phyloP scores from a whole-genome alignment of 1,284 basidiomycete genomes.

The Trametes versicolor region DNA sequence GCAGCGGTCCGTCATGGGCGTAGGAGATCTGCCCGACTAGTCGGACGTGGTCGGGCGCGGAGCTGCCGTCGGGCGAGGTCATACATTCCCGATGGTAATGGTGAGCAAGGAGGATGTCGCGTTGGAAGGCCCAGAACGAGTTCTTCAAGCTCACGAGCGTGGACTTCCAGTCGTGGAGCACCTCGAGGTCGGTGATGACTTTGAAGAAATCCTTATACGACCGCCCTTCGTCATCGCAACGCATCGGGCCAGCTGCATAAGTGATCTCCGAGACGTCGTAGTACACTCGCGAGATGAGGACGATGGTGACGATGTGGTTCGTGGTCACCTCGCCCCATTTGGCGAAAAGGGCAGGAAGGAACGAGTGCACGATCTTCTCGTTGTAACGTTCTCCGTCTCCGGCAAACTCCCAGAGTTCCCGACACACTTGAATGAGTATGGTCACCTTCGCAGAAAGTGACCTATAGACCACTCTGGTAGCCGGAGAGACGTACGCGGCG shows the following conservation, averaged over 20 bases:
- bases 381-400: conserved; percentile 96
- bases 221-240: conserved; percentile 74
- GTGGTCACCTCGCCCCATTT: conserved; percentile 87
- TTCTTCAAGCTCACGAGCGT: conserved; percentile 90
- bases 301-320: conserved; percentile 94
- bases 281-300: conserved; percentile 93
- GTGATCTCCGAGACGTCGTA: conserved; percentile 88
- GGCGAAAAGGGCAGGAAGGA: conserved; percentile 86
- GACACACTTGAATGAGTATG: conserved; percentile 96
- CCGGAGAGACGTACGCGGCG: conserved; percentile 83
- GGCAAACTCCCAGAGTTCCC: conserved; percentile 97
- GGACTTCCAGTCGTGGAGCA: conserved; percentile 87
- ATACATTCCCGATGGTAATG: conserved; percentile 78
- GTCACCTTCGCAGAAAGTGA: conserved; percentile 92
- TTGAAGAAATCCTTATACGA: conserved; percentile 98
- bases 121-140: conserved; percentile 88
- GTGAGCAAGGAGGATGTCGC: conserved; percentile 87
- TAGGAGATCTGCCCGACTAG: conserved; percentile 83
- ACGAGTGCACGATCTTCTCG: conserved; percentile 95
- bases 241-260: conserved; percentile 80
- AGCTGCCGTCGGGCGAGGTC: conserved; percentile 43
- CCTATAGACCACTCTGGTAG: conserved; percentile 91
- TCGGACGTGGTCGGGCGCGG: conserved; percentile 63
- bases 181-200: conserved; percentile 93
- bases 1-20: conserved; percentile 94